A percentile compares a stretch with the other conserved stretches of the same genome.
phyloP scores from a whole-genome alignment of 164 flowering plant species.

The Kalanchoe fedtschenkoi region DNA sequence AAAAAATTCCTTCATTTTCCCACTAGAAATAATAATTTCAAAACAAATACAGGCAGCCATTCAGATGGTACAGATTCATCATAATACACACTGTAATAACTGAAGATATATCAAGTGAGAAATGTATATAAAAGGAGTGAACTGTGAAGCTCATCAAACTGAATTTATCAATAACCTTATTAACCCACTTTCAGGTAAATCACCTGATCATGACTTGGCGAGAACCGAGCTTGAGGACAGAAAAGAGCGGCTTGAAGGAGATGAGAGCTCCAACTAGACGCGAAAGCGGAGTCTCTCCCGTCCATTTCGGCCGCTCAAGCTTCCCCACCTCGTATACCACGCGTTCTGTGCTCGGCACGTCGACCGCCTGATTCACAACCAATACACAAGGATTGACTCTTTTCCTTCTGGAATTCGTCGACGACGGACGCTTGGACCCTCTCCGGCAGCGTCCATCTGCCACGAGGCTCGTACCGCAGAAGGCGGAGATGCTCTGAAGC shows the following conservation, averaged over 20 bases:
- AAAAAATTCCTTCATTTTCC: too few species aligned
- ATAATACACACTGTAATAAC: too few species aligned
- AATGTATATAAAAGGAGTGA: too few species aligned
- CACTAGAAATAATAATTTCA: too few species aligned
- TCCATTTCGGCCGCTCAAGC: slow-evolving; percentile 48
- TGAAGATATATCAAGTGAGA: too few species aligned
- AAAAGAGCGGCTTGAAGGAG: slow-evolving; percentile 47
- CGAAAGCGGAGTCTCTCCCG: slow-evolving; percentile 53
- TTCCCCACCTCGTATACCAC: slow-evolving; percentile 37
- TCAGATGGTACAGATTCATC: not conserved
- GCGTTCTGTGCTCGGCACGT: not conserved
- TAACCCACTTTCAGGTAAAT: too few species aligned
- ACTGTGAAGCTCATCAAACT: not conserved
- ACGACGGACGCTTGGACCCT: not conserved
- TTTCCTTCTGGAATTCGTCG: not conserved
- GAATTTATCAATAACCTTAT: not conserved
- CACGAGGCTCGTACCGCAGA: not conserved
- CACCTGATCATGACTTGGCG: slow-evolving; percentile 60
- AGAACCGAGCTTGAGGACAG: slow-evolving; percentile 53
- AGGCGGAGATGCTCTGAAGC: not conserved
- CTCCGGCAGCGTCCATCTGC: not conserved
- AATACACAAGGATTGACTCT: not conserved
- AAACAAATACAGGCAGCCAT: too few species aligned
- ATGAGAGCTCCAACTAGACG: slow-evolving; percentile 48
- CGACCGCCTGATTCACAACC: not conserved